Conservation (phyloP, 2,329 filamentous ascomycete genomes). For the Colletotrichum lindemuthianum region DNA sequence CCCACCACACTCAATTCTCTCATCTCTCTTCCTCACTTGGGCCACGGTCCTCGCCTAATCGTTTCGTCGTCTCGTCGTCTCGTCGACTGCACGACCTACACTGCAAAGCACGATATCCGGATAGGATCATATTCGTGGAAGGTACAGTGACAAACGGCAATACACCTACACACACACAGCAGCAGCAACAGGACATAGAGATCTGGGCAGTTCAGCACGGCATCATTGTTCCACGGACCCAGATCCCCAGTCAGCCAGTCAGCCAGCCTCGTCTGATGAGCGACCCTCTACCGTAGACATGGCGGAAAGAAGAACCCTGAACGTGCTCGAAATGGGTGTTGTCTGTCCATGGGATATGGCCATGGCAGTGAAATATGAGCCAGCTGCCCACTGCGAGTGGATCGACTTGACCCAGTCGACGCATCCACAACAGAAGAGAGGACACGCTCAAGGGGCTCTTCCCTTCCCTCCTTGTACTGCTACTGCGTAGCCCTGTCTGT, state of each 20-base stretch:
- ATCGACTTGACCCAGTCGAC: no score
- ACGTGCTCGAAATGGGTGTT: background rate
- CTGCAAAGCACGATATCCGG: constrained; percentile 9
- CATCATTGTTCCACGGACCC: no score
- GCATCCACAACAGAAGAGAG: no score
- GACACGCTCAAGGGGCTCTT: no score
- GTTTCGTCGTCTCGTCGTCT: constrained; percentile 14
- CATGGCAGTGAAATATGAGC: background rate
- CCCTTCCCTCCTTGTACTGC: no score
- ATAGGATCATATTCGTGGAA: no score
- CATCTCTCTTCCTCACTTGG: constrained; percentile 8
- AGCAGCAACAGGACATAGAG: no score
- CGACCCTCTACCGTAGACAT: constrained; percentile 27
- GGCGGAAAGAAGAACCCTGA: constrained; percentile 1
- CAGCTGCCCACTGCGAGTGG: no score
- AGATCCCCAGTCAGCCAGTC: background rate
- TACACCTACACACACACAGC: no score
- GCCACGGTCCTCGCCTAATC: constrained; percentile 19
- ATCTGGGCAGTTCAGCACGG: no score
- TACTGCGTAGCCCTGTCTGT: background rate
- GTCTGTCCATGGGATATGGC: constrained; percentile 2
- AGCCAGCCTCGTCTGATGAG: constrained; percentile 33
- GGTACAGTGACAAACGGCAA: no score
- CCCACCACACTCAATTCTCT: constrained; percentile 8
- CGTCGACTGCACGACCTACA: constrained; percentile 21